These are phyloP conservation scores for Colletotrichum sp. DNA, from an alignment of 2,329 filamentous ascomycete species.

Conservation along the genomic window DNA sequence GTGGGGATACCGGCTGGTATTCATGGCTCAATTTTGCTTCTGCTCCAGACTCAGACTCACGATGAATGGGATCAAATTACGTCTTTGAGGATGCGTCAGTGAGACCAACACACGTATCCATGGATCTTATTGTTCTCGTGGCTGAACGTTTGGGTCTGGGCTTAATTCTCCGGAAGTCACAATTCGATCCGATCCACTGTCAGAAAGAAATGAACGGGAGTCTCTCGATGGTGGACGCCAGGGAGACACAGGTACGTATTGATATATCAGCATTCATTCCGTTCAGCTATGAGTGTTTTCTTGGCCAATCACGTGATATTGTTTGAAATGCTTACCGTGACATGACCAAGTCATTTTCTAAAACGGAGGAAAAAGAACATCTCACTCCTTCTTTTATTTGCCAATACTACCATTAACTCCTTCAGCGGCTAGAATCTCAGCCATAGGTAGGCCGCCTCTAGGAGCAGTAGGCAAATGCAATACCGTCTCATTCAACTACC, in stretches of 20 bases:
- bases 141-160: not conserved
- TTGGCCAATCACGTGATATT: not conserved
- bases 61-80: not conserved
- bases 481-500: not conserved
- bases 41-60: accelerated
- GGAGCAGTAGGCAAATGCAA: not conserved
- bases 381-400: not conserved
- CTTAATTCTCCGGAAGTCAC: not conserved
- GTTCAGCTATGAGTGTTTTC: not conserved
- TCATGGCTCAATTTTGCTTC: not conserved
- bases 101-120: not conserved
- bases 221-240: not conserved
- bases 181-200: not conserved
- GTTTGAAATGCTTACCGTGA: accelerated
- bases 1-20: not conserved
- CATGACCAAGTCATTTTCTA: accelerated
- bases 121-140: not conserved
- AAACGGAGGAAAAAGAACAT: not conserved
- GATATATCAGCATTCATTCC: not conserved
- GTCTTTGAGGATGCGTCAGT: accelerated
- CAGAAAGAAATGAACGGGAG: not conserved
- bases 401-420: not conserved
- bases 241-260: not conserved
- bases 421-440: not conserved
- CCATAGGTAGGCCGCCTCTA: not conserved